phyloP scores from a whole-genome alignment of 192 early-diverging fungal species.

The Pecoramyces ruminantium region DNA sequence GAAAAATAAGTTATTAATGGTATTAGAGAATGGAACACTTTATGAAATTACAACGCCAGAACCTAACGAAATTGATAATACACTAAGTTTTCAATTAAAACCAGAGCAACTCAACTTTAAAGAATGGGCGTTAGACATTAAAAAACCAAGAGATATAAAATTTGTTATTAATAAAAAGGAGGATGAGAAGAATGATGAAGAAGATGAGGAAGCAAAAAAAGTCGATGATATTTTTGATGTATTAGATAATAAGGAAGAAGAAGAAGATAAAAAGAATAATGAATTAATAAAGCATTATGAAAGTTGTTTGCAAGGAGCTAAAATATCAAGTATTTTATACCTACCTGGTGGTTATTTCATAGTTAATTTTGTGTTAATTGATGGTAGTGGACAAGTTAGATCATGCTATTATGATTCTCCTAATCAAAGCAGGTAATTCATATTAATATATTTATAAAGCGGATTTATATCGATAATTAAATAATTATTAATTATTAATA shows the following conservation, averaged over 20 bases:
- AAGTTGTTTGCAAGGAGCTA: constrained; percentile 10
- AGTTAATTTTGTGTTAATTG: constrained; percentile 20
- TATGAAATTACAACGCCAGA: background rate
- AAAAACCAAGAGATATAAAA: background rate
- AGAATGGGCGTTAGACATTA: background rate
- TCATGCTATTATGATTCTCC: constrained; percentile 20
- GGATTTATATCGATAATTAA: too few relatives aligned
- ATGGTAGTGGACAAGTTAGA: constrained; percentile 26
- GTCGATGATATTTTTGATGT: constrained; percentile 6
- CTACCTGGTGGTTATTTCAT: constrained; percentile 34
- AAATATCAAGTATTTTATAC: constrained; percentile 8
- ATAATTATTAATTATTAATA: too few relatives aligned
- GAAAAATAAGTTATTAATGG: background rate
- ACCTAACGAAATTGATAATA: background rate
- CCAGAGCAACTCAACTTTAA: background rate
- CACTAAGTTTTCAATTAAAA: background rate
- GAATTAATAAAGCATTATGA: constrained; percentile 14
- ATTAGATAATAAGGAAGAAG: constrained; percentile 2
- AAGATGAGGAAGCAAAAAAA: constrained; percentile 9
- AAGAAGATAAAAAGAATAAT: constrained; percentile 1
- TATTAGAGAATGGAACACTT: background rate
- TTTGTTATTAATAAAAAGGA: constrained; percentile 6
- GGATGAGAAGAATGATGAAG: constrained; percentile 9
- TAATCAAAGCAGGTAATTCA: constrained; percentile 22
- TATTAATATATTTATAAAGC: background rate